These are phyloP conservation scores for Penicillium sclerotigenum DNA, from an alignment of 2,329 filamentous ascomycete species.

Conservation along the genomic window DNA sequence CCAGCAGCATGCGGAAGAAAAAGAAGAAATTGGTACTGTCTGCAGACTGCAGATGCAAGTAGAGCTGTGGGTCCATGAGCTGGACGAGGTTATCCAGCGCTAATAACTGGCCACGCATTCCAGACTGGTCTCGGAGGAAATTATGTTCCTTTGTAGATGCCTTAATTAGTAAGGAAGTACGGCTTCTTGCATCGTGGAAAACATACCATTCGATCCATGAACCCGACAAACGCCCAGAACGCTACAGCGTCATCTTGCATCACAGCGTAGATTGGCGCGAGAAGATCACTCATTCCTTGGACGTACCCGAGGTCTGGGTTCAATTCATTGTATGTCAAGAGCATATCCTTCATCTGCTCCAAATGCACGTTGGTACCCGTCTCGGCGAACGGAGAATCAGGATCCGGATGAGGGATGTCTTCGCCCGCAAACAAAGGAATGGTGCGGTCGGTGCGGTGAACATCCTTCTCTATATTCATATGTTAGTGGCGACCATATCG, in stretches of 20 bases:
- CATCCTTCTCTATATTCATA: slow-evolving; percentile 80
- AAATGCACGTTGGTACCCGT: slow-evolving; percentile 94
- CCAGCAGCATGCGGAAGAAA: slow-evolving; percentile 97
- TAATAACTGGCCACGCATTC: slow-evolving; percentile 88
- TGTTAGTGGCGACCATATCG: slow-evolving; percentile 26
- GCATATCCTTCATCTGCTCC: slow-evolving; percentile 99
- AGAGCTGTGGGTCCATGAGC: slow-evolving; percentile 93
- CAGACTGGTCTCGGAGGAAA: slow-evolving; percentile 90
- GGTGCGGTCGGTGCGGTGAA: slow-evolving; percentile 91
- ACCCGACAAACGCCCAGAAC: slow-evolving; percentile 93
- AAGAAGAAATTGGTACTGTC: slow-evolving; percentile 99
- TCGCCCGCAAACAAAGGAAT: slow-evolving; percentile 95
- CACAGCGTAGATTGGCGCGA: slow-evolving; percentile 93
- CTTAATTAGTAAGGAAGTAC: neutral
- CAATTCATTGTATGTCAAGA: slow-evolving; percentile 97
- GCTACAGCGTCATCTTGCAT: slow-evolving; percentile 96
- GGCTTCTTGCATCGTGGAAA: neutral
- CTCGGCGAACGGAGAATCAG: slow-evolving; percentile 89
- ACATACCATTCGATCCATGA: slow-evolving; percentile 87
- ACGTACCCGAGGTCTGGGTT: slow-evolving; percentile 95
- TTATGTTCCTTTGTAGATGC: slow-evolving; percentile 66
- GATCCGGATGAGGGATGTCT: slow-evolving; percentile 93
- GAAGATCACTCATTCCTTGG: slow-evolving; percentile 95
- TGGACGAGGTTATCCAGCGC: slow-evolving; percentile 93
- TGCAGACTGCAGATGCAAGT: slow-evolving; percentile 80